Evolutionary conservation across 2,329 filamentous ascomycete species (phyloP).

Genomic region (Tetracladium maxilliforme): DNA sequence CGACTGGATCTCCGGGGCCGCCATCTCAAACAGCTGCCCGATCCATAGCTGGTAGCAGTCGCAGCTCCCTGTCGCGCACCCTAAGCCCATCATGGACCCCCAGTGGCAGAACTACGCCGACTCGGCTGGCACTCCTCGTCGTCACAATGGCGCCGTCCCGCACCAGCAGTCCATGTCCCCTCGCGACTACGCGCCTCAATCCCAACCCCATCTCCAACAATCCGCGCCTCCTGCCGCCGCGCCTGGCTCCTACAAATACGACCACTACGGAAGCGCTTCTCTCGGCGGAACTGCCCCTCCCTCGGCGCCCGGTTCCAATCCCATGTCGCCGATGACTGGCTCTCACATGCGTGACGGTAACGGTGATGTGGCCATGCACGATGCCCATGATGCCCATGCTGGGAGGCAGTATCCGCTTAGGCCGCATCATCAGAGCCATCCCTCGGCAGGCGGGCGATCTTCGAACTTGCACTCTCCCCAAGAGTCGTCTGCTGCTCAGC

Average conservation of each 20-base stretch:
- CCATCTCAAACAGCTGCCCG: too few species aligned
- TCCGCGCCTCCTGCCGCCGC: slow-evolving; percentile 27
- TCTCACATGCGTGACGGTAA: slow-evolving; percentile 55
- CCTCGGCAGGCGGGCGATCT: slow-evolving; percentile 29
- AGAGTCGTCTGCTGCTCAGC: slow-evolving; percentile 71
- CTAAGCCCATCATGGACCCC: slow-evolving; percentile 39
- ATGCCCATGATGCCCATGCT: slow-evolving; percentile 69
- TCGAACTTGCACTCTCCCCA: slow-evolving; percentile 59
- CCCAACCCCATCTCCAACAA: slow-evolving; percentile 7
- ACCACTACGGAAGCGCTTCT: slow-evolving; percentile 45
- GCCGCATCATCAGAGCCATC: slow-evolving; percentile 62
- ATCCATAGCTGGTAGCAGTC: too few species aligned
- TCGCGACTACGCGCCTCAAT: slow-evolving; percentile 31
- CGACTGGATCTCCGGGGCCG: too few species aligned
- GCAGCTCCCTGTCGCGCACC: too few species aligned
- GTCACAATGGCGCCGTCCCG: slow-evolving; percentile 41
- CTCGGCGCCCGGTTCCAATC: slow-evolving; percentile 33
- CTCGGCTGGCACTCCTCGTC: slow-evolving; percentile 44
- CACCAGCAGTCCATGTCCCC: slow-evolving; percentile 28
- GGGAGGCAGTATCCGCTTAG: slow-evolving; percentile 76
- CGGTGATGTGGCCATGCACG: slow-evolving; percentile 75
- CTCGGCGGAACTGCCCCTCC: slow-evolving; percentile 16
- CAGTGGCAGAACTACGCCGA: slow-evolving; percentile 58
- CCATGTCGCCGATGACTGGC: slow-evolving; percentile 40
- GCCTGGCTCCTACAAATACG: slow-evolving; percentile 49